These are phyloP conservation scores for Dryas octopetala DNA, from an alignment of 306 rosid species.

Conservation along the genomic window DNA sequence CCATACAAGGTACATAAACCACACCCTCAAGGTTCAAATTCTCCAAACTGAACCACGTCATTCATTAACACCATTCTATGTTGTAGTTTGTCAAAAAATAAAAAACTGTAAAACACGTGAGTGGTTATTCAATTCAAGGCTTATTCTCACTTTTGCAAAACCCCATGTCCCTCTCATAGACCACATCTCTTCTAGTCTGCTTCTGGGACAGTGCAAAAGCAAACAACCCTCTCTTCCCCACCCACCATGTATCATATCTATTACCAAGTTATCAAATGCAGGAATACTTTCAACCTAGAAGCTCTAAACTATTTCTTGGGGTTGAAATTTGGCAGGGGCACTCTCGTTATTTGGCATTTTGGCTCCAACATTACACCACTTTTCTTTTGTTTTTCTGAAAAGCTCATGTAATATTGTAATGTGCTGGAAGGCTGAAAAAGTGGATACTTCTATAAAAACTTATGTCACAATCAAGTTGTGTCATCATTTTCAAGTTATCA, in stretches of 20 bases:
- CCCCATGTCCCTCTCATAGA: not conserved
- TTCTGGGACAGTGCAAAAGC: conserved; percentile 16
- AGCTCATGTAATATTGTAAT: not conserved
- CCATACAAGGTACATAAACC: no score
- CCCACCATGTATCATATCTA: not conserved
- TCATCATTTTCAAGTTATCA: not conserved
- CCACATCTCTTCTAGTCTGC: not conserved
- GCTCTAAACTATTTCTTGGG: not conserved
- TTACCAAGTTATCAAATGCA: conserved; percentile 2
- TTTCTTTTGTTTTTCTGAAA: not conserved
- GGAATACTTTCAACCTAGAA: not conserved
- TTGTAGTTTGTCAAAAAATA: not conserved
- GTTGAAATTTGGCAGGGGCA: conserved; percentile 1
- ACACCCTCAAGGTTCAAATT: no score
- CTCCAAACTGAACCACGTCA: no score
- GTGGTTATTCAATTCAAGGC: conserved; percentile 7
- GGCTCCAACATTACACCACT: not conserved
- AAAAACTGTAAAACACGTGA: not conserved
- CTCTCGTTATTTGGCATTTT: conserved; percentile 1
- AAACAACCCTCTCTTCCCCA: conserved; percentile 12
- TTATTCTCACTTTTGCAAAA: conserved; percentile 10
- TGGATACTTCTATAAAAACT: not conserved
- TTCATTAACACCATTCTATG: no score
- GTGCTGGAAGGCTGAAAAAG: conserved; percentile 11
- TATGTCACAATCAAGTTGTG: not conserved